These are phyloP conservation scores for Gaertneriomyces sp. DNA, from an alignment of 192 early-diverging fungal species.

Conservation along the genomic window DNA sequence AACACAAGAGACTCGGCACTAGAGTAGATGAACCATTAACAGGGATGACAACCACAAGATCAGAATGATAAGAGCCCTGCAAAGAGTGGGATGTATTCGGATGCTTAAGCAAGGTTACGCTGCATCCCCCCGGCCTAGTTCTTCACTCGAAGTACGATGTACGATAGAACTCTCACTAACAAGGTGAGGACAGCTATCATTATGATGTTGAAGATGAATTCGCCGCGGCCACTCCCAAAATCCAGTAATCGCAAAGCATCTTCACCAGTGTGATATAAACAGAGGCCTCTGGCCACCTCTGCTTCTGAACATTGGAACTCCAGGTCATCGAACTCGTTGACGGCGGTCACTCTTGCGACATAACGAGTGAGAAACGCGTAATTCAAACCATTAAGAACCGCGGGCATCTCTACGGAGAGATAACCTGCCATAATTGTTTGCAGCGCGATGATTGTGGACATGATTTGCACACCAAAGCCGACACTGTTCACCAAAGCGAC, in stretches of 20 bases:
- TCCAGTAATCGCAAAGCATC: conserved; percentile 34
- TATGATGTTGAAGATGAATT: conserved; percentile 16
- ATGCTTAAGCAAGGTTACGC: too few relatives aligned
- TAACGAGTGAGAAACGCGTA: conserved; percentile 37
- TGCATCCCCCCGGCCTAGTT: not conserved
- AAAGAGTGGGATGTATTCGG: not conserved
- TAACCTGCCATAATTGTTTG: conserved; percentile 27
- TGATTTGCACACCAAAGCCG: conserved; percentile 45
- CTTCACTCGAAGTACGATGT: conserved; percentile 17
- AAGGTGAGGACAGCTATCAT: conserved; percentile 28
- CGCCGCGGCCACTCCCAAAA: conserved; percentile 15
- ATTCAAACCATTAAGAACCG: conserved; percentile 37
- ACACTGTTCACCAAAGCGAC: conserved; percentile 39
- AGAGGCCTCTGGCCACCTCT: conserved; percentile 14
- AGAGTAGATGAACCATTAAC: too few relatives aligned
- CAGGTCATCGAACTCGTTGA: conserved; percentile 19
- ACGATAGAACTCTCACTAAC: conserved; percentile 20
- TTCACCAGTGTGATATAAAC: conserved; percentile 33
- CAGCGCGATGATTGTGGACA: conserved; percentile 35
- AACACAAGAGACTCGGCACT: too few relatives aligned
- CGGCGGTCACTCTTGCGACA: conserved; percentile 29
- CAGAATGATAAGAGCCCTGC: too few relatives aligned
- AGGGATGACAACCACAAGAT: too few relatives aligned
- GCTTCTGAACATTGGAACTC: conserved; percentile 22
- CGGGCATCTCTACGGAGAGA: conserved; percentile 34